Conservation (phyloP, 441 rosid species). For the Bocquillonia castaneifolia region DNA sequence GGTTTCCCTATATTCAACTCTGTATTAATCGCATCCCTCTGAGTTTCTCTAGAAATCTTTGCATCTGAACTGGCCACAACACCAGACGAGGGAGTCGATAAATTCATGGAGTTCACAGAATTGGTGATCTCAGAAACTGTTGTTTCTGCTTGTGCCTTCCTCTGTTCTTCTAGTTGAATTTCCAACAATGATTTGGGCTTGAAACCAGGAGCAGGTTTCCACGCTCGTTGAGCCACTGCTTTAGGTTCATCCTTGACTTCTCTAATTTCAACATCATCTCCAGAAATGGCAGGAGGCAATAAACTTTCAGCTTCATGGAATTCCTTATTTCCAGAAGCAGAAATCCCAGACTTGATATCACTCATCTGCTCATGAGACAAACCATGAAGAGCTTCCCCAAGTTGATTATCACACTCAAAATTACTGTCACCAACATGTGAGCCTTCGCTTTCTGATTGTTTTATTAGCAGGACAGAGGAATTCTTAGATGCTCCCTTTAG, state of each 20-base stretch:
- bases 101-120: conserved; percentile 39
- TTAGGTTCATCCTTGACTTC: conserved; percentile 36
- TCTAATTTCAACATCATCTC: conserved; percentile 26
- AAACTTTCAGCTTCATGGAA: conserved; percentile 30
- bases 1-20: conserved; percentile 40
- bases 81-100: conserved; percentile 75
- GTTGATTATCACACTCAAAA: conserved; percentile 21
- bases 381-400: conserved; percentile 25
- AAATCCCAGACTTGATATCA: conserved; percentile 28
- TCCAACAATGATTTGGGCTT: conserved; percentile 91
- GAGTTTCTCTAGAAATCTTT: conserved; percentile 44
- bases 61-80: conserved; percentile 53
- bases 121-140: conserved; percentile 48
- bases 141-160: conserved; percentile 56
- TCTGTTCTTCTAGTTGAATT: conserved; percentile 93
- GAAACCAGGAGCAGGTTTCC: conserved; percentile 99
- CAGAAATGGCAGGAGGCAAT: conserved; percentile 24
- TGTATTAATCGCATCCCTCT: conserved; percentile 31
- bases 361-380: conserved; percentile 24
- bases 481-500: conserved; percentile 47
- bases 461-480: conserved; percentile 36
- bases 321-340: conserved; percentile 33
- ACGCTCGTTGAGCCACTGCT: conserved; percentile 54
- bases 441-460: conserved; percentile 44
- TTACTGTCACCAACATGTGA: conserved; percentile 30